A percentile compares a stretch with the other conserved stretches of the same genome.
Evolutionary conservation across 371 early-diverging fungal genomes (phyloP).

Genomic region (Phascolomyces articulosus): DNA sequence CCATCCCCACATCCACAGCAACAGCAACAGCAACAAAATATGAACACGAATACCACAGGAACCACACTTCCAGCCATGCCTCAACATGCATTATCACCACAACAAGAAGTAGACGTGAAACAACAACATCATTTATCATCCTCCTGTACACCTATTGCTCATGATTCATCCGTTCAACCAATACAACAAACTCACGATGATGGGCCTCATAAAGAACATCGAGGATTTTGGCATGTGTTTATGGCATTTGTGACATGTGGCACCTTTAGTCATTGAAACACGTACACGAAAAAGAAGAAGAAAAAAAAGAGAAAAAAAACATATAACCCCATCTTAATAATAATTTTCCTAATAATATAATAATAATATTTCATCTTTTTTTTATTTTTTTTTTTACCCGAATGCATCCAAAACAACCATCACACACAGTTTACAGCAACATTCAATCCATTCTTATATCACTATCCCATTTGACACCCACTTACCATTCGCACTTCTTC

Average conservation of each 20-base stretch:
- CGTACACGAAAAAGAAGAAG: background rate
- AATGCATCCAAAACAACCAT: too few relatives aligned
- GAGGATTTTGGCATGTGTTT: slow-evolving; percentile 30
- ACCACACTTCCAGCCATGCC: slow-evolving; percentile 8
- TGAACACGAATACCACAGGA: slow-evolving; percentile 14
- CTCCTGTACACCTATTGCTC: slow-evolving; percentile 10
- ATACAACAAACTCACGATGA: background rate
- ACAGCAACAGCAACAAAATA: too few relatives aligned
- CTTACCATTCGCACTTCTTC: too few relatives aligned
- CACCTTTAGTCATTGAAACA: slow-evolving; percentile 14
- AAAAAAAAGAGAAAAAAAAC: background rate
- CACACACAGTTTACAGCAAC: too few relatives aligned
- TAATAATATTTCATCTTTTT: too few relatives aligned
- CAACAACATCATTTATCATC: slow-evolving; percentile 1
- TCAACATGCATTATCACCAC: slow-evolving; percentile 1
- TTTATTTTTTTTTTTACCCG: too few relatives aligned
- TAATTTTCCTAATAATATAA: too few relatives aligned
- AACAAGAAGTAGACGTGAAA: background rate
- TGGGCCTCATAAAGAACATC: slow-evolving; percentile 14
- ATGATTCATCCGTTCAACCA: slow-evolving; percentile 5
- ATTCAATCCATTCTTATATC: too few relatives aligned
- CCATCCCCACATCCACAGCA: slow-evolving; percentile 12
- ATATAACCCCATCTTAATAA: too few relatives aligned
- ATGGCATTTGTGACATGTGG: slow-evolving; percentile 29
- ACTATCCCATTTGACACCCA: too few relatives aligned